Evolutionary conservation across 345 rosid species (phyloP).

Genomic region (Dimocarpus longan): DNA sequence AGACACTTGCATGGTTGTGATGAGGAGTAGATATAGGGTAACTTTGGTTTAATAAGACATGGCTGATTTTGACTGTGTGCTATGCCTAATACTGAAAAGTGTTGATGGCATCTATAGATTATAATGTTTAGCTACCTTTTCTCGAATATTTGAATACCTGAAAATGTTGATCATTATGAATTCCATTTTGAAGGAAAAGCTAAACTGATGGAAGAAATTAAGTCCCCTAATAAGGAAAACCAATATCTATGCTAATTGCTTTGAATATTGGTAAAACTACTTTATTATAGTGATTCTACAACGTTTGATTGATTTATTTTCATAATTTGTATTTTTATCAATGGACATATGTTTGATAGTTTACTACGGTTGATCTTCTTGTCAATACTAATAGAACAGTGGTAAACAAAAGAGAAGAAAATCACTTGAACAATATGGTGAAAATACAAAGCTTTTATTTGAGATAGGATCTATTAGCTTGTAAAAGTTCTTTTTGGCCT

Average conservation of each 20-base stretch:
- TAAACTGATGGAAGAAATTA: conserved; percentile 72
- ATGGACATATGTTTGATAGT: not conserved
- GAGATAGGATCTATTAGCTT: too few relatives aligned
- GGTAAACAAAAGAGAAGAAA: too few relatives aligned
- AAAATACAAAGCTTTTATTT: too few relatives aligned
- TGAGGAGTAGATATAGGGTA: too few relatives aligned
- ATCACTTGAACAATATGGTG: too few relatives aligned
- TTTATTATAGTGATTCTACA: not conserved
- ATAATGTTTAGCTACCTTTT: not conserved
- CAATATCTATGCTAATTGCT: conserved; percentile 78
- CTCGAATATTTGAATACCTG: conserved; percentile 42
- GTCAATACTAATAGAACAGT: too few relatives aligned
- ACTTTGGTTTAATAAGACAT: too few relatives aligned
- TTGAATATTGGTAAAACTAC: conserved; percentile 28
- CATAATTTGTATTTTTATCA: not conserved
- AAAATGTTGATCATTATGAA: conserved; percentile 62
- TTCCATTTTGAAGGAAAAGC: conserved; percentile 65
- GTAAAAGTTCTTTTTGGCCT: too few relatives aligned
- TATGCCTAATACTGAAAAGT: not conserved
- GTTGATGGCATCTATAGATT: not conserved
- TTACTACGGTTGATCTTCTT: too few relatives aligned
- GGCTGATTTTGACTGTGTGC: not conserved
- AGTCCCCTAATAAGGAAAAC: conserved; percentile 72
- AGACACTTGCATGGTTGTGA: not conserved
- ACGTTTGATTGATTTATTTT: conserved; percentile 4